Evolutionary conservation across 139 green algal genomes (phyloP).

Genomic region (Chlamydomonas urium): DNA sequence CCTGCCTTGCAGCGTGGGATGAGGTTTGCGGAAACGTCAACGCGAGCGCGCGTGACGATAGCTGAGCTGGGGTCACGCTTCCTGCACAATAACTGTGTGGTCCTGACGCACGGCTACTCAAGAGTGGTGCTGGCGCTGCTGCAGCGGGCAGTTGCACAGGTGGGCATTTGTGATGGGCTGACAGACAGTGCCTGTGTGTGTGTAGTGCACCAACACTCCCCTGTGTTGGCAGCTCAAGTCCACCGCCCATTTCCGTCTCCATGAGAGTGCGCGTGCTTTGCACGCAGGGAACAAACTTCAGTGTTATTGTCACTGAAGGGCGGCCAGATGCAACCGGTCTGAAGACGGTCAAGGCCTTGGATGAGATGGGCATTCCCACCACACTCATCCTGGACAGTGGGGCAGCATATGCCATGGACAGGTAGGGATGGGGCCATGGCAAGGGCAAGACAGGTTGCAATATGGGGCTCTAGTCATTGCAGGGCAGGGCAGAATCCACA

Average conservation of each 20-base stretch:
- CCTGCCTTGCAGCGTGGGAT: conserved; percentile 71
- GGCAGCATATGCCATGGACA: conserved; percentile 77
- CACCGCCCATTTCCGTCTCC: background rate
- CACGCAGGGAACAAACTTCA: conserved; percentile 78
- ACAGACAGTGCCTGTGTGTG: too few species aligned
- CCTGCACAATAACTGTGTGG: conserved; percentile 61
- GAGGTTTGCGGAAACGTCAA: conserved; percentile 81
- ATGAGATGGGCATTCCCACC: conserved; percentile 68
- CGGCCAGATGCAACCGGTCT: conserved; percentile 78
- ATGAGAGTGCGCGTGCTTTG: background rate
- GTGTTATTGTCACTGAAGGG: conserved; percentile 88
- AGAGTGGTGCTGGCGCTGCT: conserved; percentile 83
- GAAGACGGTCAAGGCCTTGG: conserved; percentile 64
- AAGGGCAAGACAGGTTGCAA: too few species aligned
- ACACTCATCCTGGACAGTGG: conserved; percentile 81
- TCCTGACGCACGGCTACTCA: conserved; percentile 89
- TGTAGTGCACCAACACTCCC: too few species aligned
- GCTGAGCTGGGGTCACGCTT: conserved; percentile 85
- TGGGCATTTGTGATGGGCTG: too few species aligned
- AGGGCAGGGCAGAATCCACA: too few species aligned
- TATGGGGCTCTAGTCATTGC: too few species aligned
- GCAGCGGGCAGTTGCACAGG: conserved; percentile 52
- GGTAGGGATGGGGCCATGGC: too few species aligned
- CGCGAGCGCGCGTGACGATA: conserved; percentile 71
- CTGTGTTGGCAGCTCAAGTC: too few species aligned